Evolutionary conservation across 305 asterid species (phyloP).

Genomic region (Stenogyne calaminthoides): DNA sequence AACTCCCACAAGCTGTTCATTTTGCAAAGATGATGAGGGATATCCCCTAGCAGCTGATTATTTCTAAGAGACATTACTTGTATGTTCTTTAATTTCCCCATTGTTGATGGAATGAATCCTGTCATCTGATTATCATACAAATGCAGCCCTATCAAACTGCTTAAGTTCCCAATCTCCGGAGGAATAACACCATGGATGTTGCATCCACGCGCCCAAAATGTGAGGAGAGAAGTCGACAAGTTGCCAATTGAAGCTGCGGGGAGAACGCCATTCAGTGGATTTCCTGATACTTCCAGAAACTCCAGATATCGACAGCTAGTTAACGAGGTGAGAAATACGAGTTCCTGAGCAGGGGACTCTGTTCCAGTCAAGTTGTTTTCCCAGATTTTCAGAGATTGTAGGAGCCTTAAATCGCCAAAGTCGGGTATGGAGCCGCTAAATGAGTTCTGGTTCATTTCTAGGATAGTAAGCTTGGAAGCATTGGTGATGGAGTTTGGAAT

Average conservation of each 20-base stretch:
- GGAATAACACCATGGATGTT: constrained; percentile 35
- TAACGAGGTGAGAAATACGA: constrained; percentile 36
- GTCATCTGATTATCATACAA: constrained; percentile 16
- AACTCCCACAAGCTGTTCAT: constrained; percentile 20
- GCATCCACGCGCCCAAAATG: not conserved
- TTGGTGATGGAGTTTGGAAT: constrained; percentile 42
- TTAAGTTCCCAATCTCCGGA: constrained; percentile 32
- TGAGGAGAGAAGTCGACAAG: constrained; percentile 23
- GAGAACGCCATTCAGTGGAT: constrained; percentile 31
- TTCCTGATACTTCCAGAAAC: not conserved
- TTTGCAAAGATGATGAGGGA: constrained; percentile 26
- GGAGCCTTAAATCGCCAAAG: constrained; percentile 33
- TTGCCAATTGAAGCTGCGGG: constrained; percentile 36
- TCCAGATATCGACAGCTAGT: constrained; percentile 30
- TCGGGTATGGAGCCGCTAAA: constrained; percentile 34
- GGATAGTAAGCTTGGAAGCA: constrained; percentile 39
- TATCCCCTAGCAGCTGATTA: constrained; percentile 22
- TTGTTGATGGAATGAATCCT: constrained; percentile 31
- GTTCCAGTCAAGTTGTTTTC: constrained; percentile 29
- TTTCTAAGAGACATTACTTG: not conserved
- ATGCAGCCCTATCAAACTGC: not conserved
- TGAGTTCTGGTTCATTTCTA: constrained; percentile 23
- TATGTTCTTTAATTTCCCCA: constrained; percentile 30
- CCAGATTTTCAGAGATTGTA: not conserved
- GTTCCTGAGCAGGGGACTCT: constrained; percentile 6